Evolutionary conservation across 73 alveolate species (phyloP).

Genomic region (Chromera velia): DNA sequence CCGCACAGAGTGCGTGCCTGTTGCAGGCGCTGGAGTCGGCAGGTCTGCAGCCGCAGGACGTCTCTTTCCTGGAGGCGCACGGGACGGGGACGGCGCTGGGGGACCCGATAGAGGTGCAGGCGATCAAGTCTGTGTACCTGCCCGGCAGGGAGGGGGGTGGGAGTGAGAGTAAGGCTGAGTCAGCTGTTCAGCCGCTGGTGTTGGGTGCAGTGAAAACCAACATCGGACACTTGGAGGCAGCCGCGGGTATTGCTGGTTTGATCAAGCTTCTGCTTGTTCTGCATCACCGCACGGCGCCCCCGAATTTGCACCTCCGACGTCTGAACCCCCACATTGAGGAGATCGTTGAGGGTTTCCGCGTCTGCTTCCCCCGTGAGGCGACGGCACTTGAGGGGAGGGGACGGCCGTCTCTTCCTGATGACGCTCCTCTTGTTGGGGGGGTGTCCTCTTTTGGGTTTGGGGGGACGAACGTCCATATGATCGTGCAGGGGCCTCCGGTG

Average conservation of each 20-base stretch:
- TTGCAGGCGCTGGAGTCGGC: neutral
- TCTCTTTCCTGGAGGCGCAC: constrained; percentile 5
- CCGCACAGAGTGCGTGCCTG: constrained; percentile 1
- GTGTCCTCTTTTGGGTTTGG: constrained; percentile 7
- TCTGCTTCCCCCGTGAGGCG: too few species aligned
- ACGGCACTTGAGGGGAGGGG: too few species aligned
- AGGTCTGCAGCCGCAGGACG: neutral
- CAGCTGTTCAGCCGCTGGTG: constrained; percentile 6
- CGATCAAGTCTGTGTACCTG: too few species aligned
- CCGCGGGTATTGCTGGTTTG: constrained; percentile 24
- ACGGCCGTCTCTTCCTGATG: neutral
- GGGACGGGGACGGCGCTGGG: constrained; percentile 15
- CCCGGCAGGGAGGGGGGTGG: constrained; percentile 7
- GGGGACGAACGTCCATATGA: neutral
- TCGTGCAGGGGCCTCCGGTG: neutral
- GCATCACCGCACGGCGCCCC: constrained; percentile 13
- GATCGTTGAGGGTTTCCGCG: neutral
- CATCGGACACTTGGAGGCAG: constrained; percentile 29
- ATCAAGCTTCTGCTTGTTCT: neutral
- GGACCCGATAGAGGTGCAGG: too few species aligned
- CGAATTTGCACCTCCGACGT: constrained; percentile 30
- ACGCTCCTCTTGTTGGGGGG: neutral
- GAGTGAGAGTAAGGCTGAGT: too few species aligned
- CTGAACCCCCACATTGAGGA: neutral
- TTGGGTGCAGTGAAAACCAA: constrained; percentile 30